phyloP scores from a whole-genome alignment of 768 basidiomycete species.

The Termitomyces sp. region DNA sequence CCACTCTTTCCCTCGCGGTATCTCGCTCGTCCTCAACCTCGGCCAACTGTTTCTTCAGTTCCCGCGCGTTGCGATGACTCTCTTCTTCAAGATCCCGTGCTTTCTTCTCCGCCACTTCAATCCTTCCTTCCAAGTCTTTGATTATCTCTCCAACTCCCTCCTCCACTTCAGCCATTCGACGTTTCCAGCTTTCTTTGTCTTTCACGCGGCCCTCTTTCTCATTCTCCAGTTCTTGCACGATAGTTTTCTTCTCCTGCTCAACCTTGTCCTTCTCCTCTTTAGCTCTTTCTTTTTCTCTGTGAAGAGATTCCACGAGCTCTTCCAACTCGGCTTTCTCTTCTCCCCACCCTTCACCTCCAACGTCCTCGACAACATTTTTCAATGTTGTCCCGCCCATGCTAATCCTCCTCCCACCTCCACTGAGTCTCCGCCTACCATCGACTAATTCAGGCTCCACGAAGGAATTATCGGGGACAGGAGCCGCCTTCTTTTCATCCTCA shows the following conservation, averaged over 20 bases:
- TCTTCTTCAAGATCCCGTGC: constrained; percentile 36
- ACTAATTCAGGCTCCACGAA: constrained; percentile 16
- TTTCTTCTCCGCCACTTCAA: constrained; percentile 46
- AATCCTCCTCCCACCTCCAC: constrained; percentile 39
- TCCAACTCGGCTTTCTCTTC: constrained; percentile 65
- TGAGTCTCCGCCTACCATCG: constrained; percentile 28
- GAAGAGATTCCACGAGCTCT: constrained; percentile 44
- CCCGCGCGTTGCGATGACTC: constrained; percentile 31
- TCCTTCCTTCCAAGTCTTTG: constrained; percentile 53
- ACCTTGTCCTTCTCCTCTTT: constrained; percentile 39
- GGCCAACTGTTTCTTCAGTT: constrained; percentile 39
- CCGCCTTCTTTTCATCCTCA: constrained; percentile 43
- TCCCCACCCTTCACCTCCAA: constrained; percentile 58
- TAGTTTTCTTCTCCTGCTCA: constrained; percentile 39
- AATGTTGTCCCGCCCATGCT: constrained; percentile 49
- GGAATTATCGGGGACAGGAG: constrained; percentile 20
- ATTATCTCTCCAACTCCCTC: constrained; percentile 64
- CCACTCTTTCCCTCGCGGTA: constrained; percentile 51
- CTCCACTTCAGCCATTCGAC: constrained; percentile 68
- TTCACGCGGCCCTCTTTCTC: constrained; percentile 55
- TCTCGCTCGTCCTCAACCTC: constrained; percentile 49
- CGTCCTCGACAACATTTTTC: constrained; percentile 62
- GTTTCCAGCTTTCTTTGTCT: constrained; percentile 69
- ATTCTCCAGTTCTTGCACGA: constrained; percentile 41
- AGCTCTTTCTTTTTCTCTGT: constrained; percentile 42